Evolutionary conservation across 2,329 filamentous ascomycete genomes (phyloP).

Genomic region (Ophiostoma novo-ulmi): DNA sequence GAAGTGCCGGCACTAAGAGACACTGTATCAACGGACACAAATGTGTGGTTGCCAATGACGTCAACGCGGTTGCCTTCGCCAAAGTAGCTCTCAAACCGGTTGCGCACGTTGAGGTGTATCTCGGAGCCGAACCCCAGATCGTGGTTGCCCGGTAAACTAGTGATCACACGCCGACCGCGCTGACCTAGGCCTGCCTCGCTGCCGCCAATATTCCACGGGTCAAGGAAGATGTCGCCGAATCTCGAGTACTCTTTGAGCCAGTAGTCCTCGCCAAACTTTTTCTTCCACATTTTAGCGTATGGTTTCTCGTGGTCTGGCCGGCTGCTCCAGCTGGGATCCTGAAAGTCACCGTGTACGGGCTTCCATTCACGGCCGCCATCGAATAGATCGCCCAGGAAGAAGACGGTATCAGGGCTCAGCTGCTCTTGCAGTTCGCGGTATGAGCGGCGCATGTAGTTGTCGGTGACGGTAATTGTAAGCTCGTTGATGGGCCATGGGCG

Average conservation of each 20-base stretch:
- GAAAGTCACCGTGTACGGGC: slow-evolving; percentile 56
- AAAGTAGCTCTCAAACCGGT: slow-evolving; percentile 83
- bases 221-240: slow-evolving; percentile 80
- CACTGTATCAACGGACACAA: slow-evolving; percentile 85
- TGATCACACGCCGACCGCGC: slow-evolving; percentile 70
- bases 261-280: slow-evolving; percentile 70
- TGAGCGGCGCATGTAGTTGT: slow-evolving; percentile 80
- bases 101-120: slow-evolving; percentile 71
- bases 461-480: slow-evolving; percentile 60
- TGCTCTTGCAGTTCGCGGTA: slow-evolving; percentile 72
- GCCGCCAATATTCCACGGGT: slow-evolving; percentile 58
- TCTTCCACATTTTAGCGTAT: slow-evolving; percentile 61
- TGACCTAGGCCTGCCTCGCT: slow-evolving; percentile 50
- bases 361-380: slow-evolving; percentile 96
- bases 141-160: slow-evolving; percentile 88
- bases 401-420: slow-evolving; percentile 76
- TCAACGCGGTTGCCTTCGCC: slow-evolving; percentile 88
- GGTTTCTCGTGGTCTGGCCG: slow-evolving; percentile 49
- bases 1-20: slow-evolving; percentile 71
- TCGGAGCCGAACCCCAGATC: slow-evolving; percentile 87
- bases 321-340: slow-evolving; percentile 55
- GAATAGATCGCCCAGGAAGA: slow-evolving; percentile 92
- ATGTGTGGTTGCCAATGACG: slow-evolving; percentile 88
- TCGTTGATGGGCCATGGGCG: slow-evolving; percentile 58
- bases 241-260: slow-evolving; percentile 84